Evolutionary conservation across 495 filamentous ascomycete genomes (phyloP), one percentile per base, ranked within the genome.

Genomic region (Aspergillus steynii): DNA sequence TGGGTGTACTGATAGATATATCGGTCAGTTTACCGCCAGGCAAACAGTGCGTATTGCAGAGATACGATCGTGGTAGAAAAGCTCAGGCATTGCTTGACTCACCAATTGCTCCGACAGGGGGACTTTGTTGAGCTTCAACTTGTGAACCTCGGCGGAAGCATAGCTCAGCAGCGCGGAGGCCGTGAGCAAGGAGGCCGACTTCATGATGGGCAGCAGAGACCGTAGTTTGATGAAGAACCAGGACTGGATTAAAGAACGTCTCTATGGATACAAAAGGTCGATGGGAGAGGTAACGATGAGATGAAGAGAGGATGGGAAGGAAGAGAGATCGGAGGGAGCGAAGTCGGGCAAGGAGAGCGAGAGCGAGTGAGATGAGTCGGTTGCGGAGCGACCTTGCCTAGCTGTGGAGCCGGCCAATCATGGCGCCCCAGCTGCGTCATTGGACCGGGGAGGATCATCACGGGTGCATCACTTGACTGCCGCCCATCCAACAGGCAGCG

Each of bases 51-150:
- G 8, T 4, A 28, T 12, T 54, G 31, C 9, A 14, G 25, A 28
- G n/a, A 50, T n/a, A 2, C 5, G 9, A 29, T 15, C 48, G 7
- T 25, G 14, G 2, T n/a, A 6, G 25, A 29, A 34, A 31, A 28
- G 10, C 29, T 5, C 5, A 20, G 34, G 48, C 47, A 48, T 46
- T 26, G 37, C 55, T 61, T 56, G 31, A 83, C 90, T 68, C 82
- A 96, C 93, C 68, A 99, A 85, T 79, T 97, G 94, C 75, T 98
- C 91, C 27, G 88, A 82, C 46, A 98, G 82, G 61, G 96, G 91
- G 56, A 98, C 80, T 87, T 99, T 99, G 84, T 96, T 89, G 67
- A 99, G 87, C 83, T 96, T 96, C 82, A 96, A 85, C 83, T 90
- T 94, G 83, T 97, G 92, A 48, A 95, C 82, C 70, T 86, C 91